Percentiles rank a stretch among this genome's conserved stretches.
These are phyloP conservation scores for Glomus cerebriforme DNA, from an alignment of 192 early-diverging fungal genomes.

Conservation along the genomic window DNA sequence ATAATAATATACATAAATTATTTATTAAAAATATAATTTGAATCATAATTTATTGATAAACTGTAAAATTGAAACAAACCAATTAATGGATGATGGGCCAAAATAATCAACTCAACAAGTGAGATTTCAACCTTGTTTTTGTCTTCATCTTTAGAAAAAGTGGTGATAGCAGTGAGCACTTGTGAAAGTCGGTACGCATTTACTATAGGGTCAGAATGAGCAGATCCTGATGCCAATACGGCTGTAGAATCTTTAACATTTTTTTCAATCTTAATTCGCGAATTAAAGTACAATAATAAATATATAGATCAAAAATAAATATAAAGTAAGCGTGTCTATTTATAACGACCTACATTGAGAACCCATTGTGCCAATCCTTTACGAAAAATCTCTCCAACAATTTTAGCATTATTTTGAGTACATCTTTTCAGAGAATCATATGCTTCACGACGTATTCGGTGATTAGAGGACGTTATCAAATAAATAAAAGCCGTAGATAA, in stretches of 20 bases:
- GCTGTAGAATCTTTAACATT: constrained; percentile 54
- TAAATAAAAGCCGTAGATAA: constrained; percentile 60
- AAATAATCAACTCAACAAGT: constrained; percentile 48
- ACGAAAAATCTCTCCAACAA: constrained; percentile 40
- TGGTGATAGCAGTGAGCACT: constrained; percentile 53
- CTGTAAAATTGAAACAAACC: constrained; percentile 30
- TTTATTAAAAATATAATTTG: constrained; percentile 10
- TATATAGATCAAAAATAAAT: background rate
- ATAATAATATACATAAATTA: constrained; percentile 33
- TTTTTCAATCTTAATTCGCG: constrained; percentile 40
- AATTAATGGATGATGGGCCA: constrained; percentile 56
- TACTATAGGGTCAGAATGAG: constrained; percentile 37
- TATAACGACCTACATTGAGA: constrained; percentile 38
- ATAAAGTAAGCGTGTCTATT: background rate
- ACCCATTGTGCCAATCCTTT: constrained; percentile 52
- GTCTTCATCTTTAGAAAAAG: constrained; percentile 39
- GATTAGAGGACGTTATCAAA: constrained; percentile 50
- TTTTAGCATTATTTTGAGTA: constrained; percentile 35
- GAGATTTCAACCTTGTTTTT: constrained; percentile 40
- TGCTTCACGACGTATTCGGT: constrained; percentile 45
- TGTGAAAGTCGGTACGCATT: constrained; percentile 52
- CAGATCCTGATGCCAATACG: constrained; percentile 31
- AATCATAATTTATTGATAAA: background rate
- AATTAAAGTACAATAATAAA: constrained; percentile 9
- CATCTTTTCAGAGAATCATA: constrained; percentile 45